Evolutionary conservation across 1,139 yeast genomes (phyloP), one percentile per base, ranked within the genome.

Genomic region (Protomyces gravidus): DNA sequence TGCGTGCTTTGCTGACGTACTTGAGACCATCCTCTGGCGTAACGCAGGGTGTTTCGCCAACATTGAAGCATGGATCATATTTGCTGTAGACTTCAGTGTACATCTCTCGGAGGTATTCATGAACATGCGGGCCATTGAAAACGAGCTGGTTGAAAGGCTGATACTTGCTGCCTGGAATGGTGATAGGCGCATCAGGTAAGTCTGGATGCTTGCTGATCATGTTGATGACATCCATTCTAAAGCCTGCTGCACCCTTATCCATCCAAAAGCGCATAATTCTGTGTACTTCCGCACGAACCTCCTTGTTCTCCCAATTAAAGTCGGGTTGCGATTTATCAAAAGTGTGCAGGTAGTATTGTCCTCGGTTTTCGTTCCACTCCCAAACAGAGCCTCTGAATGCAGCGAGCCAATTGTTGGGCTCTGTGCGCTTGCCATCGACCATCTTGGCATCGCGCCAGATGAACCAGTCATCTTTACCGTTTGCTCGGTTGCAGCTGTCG

Each of bases 321-420:
- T 81, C 85, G 11, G 84, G 84, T 69, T 81, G 85, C 28, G 77
- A 68, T 55, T 68, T 69, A 19, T 82, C 83, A 68, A 80, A 81
- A 51, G 80, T 71, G 60, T 76, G 78, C 62, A 81, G 72, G 69
- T 81, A 81, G 71, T 80, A 81, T 68, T 81, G 83, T 39, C 72
- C 75, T 13, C 84, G 80, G 2, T 52, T 51, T 63, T 79, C 83
- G 67, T 81, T 84, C 67, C 73, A 80, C 58, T 74, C 73, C 85
- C 85, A 81, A 3, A 84, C 83, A 19, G 80, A 73, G 11, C 64
- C 65, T 28, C 65, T 57, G 65, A 80, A 81, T 64, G 71, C 71
- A 2, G 83, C 78, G 21, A 67, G 66, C 85, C 85, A 81, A 70
- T 81, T 81, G 72, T 78, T 81, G 26, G 84, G 84, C 39, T 84